phyloP scores from a whole-genome alignment of 2,329 filamentous ascomycete species.

The Aaosphaeria arxii region DNA sequence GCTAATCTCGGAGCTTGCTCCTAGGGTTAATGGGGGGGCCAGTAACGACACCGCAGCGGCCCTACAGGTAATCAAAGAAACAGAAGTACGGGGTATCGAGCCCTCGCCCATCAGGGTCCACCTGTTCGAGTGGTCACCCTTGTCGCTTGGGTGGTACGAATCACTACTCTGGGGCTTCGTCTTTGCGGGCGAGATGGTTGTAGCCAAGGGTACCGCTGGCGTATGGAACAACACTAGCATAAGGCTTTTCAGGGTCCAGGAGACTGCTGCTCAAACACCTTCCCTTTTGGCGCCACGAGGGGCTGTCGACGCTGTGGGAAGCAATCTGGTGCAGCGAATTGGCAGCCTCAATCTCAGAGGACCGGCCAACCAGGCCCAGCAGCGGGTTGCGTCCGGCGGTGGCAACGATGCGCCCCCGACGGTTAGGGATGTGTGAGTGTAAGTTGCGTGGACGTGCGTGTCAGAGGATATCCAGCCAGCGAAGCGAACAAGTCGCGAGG shows the following conservation, averaged over 20 bases:
- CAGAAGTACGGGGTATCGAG: conserved; percentile 70
- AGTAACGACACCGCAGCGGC: conserved; percentile 37
- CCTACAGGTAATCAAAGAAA: conserved; percentile 54
- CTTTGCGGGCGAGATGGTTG: conserved; percentile 85
- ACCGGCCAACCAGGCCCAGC: conserved; percentile 17
- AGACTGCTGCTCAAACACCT: conserved; percentile 75
- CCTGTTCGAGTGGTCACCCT: conserved; percentile 89
- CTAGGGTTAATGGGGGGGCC: conserved; percentile 47
- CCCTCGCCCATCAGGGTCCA: conserved; percentile 73
- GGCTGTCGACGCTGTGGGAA: conserved; percentile 89
- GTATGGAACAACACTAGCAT: conserved; percentile 92
- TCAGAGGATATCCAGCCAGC: conserved; percentile 3
- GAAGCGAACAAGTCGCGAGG: not conserved
- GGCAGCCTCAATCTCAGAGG: conserved; percentile 71
- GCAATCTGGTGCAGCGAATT: conserved; percentile 82
- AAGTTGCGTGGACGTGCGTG: not conserved
- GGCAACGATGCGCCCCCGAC: conserved; percentile 15
- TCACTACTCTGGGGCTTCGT: conserved; percentile 91
- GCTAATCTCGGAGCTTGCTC: conserved; percentile 63
- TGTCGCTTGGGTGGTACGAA: conserved; percentile 93
- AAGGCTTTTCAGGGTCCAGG: conserved; percentile 85
- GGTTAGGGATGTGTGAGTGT: conserved; percentile 34
- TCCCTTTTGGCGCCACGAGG: conserved; percentile 81
- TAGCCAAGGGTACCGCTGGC: conserved; percentile 81
- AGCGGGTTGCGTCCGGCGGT: conserved; percentile 9